These are phyloP conservation scores for Dryas alaskensis DNA, from an alignment of 306 rosid genomes.

Conservation along the genomic window DNA sequence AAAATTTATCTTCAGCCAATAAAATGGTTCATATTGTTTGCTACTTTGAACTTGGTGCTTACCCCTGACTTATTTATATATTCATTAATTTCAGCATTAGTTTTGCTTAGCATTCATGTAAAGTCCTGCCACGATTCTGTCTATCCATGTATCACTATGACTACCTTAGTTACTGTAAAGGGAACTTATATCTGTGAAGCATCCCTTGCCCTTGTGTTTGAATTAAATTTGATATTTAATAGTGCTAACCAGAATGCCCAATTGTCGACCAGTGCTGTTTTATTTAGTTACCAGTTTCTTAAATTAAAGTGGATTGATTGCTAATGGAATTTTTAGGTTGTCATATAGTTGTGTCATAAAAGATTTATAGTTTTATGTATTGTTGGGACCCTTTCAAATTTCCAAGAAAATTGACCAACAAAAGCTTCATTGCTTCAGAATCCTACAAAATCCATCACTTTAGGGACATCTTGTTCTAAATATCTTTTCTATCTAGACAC, in stretches of 20 bases:
- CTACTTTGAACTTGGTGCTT: neutral
- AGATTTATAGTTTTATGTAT: neutral
- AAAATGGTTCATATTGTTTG: neutral
- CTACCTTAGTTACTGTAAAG: neutral
- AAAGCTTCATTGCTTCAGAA: conserved; percentile 1
- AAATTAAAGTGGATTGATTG: neutral
- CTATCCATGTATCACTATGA: neutral
- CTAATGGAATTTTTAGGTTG: neutral
- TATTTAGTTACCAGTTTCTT: neutral
- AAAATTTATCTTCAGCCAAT: neutral
- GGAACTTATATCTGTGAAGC: neutral
- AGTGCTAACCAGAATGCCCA: neutral
- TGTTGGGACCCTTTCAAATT: neutral
- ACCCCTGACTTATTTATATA: neutral
- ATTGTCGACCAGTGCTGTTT: neutral
- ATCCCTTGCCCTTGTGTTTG: neutral
- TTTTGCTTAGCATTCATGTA: neutral
- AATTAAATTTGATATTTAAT: neutral
- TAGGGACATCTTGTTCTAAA: neutral
- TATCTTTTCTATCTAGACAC: neutral
- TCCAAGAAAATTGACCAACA: neutral
- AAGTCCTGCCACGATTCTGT: neutral
- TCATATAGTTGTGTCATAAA: neutral
- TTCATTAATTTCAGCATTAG: neutral
- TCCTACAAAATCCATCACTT: neutral